Percentiles rank a stretch among this genome's conserved stretches.
Conservation (phyloP, 2,329 filamentous ascomycete genomes). For the Paraphoma sp. region DNA sequence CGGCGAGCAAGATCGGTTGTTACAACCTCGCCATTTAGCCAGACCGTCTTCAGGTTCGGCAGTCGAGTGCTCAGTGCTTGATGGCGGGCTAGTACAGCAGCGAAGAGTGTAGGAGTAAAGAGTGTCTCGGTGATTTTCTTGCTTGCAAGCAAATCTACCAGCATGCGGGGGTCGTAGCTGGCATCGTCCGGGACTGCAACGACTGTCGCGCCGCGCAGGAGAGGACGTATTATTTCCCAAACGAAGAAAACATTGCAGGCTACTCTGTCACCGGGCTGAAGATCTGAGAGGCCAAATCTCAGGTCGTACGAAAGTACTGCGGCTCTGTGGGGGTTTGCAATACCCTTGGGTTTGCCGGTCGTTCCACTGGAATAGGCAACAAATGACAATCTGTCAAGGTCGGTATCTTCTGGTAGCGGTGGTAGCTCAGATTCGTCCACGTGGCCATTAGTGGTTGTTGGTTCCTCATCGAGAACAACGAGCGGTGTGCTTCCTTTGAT, state of each 20-base stretch:
- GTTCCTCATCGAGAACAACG: slow-evolving; percentile 66
- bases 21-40: slow-evolving; percentile 85
- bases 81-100: slow-evolving; percentile 75
- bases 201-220: slow-evolving; percentile 77
- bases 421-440: slow-evolving; percentile 54
- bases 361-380: slow-evolving; percentile 83
- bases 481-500: slow-evolving; percentile 69
- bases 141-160: slow-evolving; percentile 72
- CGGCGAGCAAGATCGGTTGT: slow-evolving; percentile 77
- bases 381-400: slow-evolving; percentile 77
- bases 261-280: slow-evolving; percentile 75
- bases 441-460: slow-evolving; percentile 27
- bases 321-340: slow-evolving; percentile 78
- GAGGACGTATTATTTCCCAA: slow-evolving; percentile 81
- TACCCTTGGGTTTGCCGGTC: slow-evolving; percentile 80
- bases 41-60: slow-evolving; percentile 72
- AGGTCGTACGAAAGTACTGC: slow-evolving; percentile 76
- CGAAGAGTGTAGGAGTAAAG: slow-evolving; percentile 81
- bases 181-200: slow-evolving; percentile 76
- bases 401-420: slow-evolving; percentile 66
- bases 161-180: slow-evolving; percentile 77
- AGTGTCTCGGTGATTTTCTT: slow-evolving; percentile 78
- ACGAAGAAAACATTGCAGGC: slow-evolving; percentile 91
- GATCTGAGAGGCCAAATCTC: slow-evolving; percentile 73
- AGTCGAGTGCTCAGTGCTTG: slow-evolving; percentile 68